phyloP scores from a whole-genome alignment of 306 rosid genomes.

The Citrullus colocynthis region DNA sequence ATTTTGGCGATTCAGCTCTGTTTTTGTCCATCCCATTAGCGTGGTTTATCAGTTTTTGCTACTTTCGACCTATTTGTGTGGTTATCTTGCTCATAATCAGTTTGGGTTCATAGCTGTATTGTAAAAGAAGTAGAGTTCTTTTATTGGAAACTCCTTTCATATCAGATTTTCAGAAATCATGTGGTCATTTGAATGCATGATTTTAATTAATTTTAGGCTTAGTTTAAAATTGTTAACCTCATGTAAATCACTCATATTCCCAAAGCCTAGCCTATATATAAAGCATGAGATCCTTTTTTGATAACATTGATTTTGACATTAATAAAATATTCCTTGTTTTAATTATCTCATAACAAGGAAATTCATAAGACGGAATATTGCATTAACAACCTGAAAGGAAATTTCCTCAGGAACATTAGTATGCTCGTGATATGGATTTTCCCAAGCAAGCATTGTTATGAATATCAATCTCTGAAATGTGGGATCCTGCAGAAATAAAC shows the following conservation, averaged over 20 bases:
- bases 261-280: not conserved
- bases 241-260: not conserved
- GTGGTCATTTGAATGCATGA: too few relatives aligned
- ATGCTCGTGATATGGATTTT: constrained; percentile 53
- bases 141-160: too few relatives aligned
- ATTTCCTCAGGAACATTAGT: constrained; percentile 44
- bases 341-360: not conserved
- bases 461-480: constrained; percentile 80
- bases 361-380: not conserved
- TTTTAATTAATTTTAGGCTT: not conserved
- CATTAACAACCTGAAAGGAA: constrained; percentile 53
- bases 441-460: constrained; percentile 97
- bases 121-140: too few relatives aligned
- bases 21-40: too few relatives aligned
- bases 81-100: too few relatives aligned
- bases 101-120: too few relatives aligned
- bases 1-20: too few relatives aligned
- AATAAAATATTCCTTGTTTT: not conserved
- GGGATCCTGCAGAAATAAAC: constrained; percentile 51
- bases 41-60: too few relatives aligned
- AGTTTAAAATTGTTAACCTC: not conserved
- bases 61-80: too few relatives aligned
- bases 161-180: too few relatives aligned
- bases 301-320: not conserved
- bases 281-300: not conserved